Evolutionary conservation across 345 rosid species (phyloP), one percentile per base, ranked within the genome.

Genomic region (Linum trigynum): DNA sequence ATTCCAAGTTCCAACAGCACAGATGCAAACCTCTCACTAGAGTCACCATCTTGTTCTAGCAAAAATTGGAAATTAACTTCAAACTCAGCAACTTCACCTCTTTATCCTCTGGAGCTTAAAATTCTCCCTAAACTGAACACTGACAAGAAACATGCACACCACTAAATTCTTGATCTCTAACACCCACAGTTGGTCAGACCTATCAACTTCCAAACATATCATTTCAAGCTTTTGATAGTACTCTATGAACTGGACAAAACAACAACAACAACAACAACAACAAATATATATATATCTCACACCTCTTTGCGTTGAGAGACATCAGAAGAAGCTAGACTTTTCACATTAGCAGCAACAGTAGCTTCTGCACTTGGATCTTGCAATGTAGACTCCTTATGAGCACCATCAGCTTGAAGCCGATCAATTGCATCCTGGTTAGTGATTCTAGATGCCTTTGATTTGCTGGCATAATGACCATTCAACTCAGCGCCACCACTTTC

Each of bases 391-490:
- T 74, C 80, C 75, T 79, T 80, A 43, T 37, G 72, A 43, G 55
- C 56, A 42, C 56, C 58, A 68, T 69, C 86, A 59, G 55, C 69
- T 67, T 71, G 81, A 50, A 39, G 50, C 23, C 56, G 68, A 73
- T 72, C 78, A 2, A 58, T 58, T 45, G 57, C 69, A 71, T 78
- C 84, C 40, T 57, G 66, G 62, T 60, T 61, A 57, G 61, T 35
- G 67, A 53, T 63, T 70, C 65, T 79, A 38, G 65, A 67, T 66
- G 62, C 58, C 72, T 75, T 87, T 64, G 75, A 57, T 57, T 71
- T 76, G 65, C 69, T 68, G 60, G 71, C 72, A 69, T 77, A 62
- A 65, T 82, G 87, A 62, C 85, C 86, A 81, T 81, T 82, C 41
- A 79, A 70, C 59, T 63, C 57, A 57, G 62, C 68, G 37, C 41